Base-by-base conservation (phyloP, 2,329 filamentous ascomycete genomes). In the Leptographium procerum region DNA sequence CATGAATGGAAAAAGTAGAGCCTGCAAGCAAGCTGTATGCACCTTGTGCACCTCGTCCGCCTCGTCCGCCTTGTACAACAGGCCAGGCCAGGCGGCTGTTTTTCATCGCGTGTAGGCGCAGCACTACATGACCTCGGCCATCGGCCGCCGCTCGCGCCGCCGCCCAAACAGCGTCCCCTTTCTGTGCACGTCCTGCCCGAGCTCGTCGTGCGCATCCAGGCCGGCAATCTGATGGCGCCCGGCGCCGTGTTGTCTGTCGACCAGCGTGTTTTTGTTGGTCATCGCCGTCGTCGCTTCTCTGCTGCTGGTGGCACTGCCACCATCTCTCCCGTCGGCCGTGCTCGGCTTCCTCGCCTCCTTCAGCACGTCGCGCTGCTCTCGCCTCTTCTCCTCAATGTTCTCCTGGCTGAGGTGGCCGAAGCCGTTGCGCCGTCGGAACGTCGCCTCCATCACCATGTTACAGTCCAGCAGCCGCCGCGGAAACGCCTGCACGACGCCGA, bases 401-500 rank as follows among this genome's bases (percentile, higher is more conserved):
- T 87, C 86, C 69, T 96, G 90, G 66, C 85, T 91, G 22, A 96
- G 76, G 66, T 91, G 86, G 8, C 85, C 87, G 64, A 92, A 91
- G 6, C 88, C 88, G 66, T 91, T 88, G 53, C 87, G 82, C 48
- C 89, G 83, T 64, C 85, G 84, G 69, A 94, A 91, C 63, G 88
- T 95, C 10, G 88, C 81, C 63, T 95, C 90, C 75, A 96, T 83
- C 16, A 97, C 75, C 2, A 75, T 75, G 65, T 95, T 96, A 57
- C 87, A 87, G 70, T 97, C 90, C 24, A 96, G 71, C 66, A 96
- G 80, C 57, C 81, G 82, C 57, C 92, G 81, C 0, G 92, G 92
- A 33, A 95, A 84, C 1, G 85, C 85, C 74, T 97, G 92, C 31
- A 97, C 91, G 3, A 95, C 85, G 68, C 95, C 90, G 71, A 96